Percentiles rank a stretch among this genome's conserved stretches.
These are phyloP conservation scores for Botrytis porri DNA, from an alignment of 2,329 filamentous ascomycete species.

Conservation along the genomic window DNA sequence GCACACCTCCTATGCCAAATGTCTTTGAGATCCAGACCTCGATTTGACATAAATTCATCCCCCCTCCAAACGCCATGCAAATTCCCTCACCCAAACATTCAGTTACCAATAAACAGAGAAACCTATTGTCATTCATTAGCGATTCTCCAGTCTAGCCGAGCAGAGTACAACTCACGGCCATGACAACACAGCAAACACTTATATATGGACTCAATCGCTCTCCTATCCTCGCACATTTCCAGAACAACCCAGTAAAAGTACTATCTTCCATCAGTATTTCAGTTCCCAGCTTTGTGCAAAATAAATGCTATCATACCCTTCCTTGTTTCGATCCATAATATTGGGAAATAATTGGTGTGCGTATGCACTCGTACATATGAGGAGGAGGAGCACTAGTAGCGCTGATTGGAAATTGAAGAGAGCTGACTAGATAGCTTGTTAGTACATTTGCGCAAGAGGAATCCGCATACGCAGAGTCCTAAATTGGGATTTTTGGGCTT, in stretches of 20 bases:
- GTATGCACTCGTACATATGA: constrained; percentile 95
- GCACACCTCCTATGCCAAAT: background rate
- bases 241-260: constrained; percentile 67
- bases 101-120: constrained; percentile 38
- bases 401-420: constrained; percentile 99
- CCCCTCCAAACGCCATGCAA: constrained; percentile 29
- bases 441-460: background rate
- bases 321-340: constrained; percentile 89
- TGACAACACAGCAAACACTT: constrained; percentile 85
- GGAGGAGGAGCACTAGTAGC: constrained; percentile 86
- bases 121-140: constrained; percentile 31
- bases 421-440: constrained; percentile 63
- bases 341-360: constrained; percentile 84
- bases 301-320: constrained; percentile 60
- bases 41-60: constrained; percentile 8
- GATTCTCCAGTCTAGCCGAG: background rate
- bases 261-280: constrained; percentile 27
- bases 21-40: background rate
- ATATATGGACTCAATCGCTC: constrained; percentile 94
- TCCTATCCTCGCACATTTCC: constrained; percentile 91
- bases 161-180: constrained; percentile 69
- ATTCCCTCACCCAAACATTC: constrained; percentile 20
- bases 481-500: background rate
- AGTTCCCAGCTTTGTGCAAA: background rate
- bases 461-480: no score